These are phyloP conservation scores for Dentipellis sp. DNA, from an alignment of 768 basidiomycete genomes.

Conservation along the genomic window DNA sequence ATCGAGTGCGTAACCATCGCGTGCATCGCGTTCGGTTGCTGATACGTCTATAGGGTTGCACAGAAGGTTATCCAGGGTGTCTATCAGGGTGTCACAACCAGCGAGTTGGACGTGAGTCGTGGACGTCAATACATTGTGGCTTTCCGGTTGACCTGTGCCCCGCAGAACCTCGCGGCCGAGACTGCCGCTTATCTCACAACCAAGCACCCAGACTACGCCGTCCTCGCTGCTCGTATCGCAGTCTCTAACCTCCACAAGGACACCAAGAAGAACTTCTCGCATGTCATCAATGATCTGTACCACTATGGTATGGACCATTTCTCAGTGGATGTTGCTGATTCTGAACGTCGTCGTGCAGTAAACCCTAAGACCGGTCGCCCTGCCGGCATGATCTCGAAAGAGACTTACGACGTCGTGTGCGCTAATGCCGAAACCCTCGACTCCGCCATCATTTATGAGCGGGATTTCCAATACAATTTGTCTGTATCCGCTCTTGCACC, in stretches of 20 bases:
- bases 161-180: constrained; percentile 89
- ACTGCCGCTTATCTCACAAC: constrained; percentile 97
- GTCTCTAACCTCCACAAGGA: constrained; percentile 99
- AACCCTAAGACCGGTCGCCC: constrained; percentile 90
- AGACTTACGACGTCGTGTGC: constrained; percentile 75
- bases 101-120: constrained; percentile 81
- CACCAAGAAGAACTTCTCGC: constrained; percentile 94
- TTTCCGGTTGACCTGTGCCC: not conserved
- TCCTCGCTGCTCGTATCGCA: constrained; percentile 96
- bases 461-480: constrained; percentile 97
- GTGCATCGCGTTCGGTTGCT: not conserved
- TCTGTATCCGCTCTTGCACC: constrained; percentile 27
- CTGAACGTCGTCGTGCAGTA: constrained; percentile 32
- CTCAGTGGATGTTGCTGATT: not conserved
- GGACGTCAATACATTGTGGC: not conserved
- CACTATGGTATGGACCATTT: constrained; percentile 52
- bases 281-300: constrained; percentile 87
- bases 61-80: constrained; percentile 92
- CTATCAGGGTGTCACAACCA: constrained; percentile 93
- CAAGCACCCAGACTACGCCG: constrained; percentile 95
- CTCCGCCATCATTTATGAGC: constrained; percentile 94
- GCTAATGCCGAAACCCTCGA: constrained; percentile 77
- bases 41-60: constrained; percentile 45
- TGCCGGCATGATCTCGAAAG: constrained; percentile 86
- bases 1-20: constrained; percentile 51